These are phyloP conservation scores for Gamsiella multidivaricata DNA, from an alignment of 192 early-diverging fungal genomes.

Conservation along the genomic window DNA sequence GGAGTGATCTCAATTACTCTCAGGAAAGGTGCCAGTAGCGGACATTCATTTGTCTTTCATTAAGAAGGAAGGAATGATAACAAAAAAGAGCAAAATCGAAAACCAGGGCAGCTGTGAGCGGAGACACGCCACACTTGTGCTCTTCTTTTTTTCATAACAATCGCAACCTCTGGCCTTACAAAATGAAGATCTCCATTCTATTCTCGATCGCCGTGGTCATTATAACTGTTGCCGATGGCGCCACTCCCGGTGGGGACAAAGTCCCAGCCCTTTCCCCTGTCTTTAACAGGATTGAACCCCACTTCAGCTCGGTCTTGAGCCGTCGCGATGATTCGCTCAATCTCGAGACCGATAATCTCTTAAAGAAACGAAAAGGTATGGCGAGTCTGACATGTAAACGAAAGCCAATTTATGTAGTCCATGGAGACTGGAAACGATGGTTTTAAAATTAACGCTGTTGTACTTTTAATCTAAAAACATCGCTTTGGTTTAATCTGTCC, in stretches of 20 bases:
- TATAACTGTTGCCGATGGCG: background rate
- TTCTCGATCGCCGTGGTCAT: background rate
- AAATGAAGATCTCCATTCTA: background rate
- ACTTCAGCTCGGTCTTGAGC: background rate
- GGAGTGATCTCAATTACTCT: too few relatives aligned
- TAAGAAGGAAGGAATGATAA: too few relatives aligned
- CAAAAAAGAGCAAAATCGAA: too few relatives aligned
- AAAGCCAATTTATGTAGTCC: too few relatives aligned
- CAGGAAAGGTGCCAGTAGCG: too few relatives aligned
- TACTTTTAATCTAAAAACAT: background rate
- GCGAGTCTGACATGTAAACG: too few relatives aligned
- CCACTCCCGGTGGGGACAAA: background rate
- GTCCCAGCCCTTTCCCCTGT: background rate
- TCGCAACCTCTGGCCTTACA: too few relatives aligned
- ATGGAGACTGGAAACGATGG: background rate
- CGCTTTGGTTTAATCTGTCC: background rate
- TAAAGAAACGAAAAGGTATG: background rate
- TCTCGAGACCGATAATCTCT: background rate
- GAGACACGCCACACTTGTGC: too few relatives aligned
- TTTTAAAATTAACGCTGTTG: background rate
- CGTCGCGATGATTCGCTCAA: background rate
- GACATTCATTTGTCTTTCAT: too few relatives aligned
- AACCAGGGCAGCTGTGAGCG: too few relatives aligned
- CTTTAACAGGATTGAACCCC: background rate
- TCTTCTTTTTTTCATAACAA: too few relatives aligned